Conservation (phyloP, 768 basidiomycete species). For the Phaeotremella fagi region DNA sequence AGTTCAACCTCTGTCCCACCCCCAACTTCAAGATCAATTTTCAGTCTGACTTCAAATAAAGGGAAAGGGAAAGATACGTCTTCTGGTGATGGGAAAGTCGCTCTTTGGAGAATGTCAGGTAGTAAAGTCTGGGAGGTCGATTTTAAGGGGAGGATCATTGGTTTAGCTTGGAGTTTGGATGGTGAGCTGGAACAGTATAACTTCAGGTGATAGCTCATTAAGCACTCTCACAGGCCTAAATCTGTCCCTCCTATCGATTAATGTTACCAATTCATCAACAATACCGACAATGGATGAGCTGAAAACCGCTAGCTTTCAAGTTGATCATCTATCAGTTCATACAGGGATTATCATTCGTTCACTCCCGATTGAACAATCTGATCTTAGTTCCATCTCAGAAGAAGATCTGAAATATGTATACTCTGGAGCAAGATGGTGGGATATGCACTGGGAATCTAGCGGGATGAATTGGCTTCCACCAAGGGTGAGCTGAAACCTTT, state of each 20-base stretch:
- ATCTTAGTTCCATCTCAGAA: not conserved
- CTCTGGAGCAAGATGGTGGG: conserved; percentile 9
- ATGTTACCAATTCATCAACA: not conserved
- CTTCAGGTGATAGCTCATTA: not conserved
- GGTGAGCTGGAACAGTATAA: conserved; percentile 14
- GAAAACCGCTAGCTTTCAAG: not conserved
- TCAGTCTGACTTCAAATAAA: conserved; percentile 4
- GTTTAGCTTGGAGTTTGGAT: conserved; percentile 34
- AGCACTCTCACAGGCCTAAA: conserved; percentile 14
- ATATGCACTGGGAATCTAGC: conserved; percentile 23
- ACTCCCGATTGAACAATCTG: no score
- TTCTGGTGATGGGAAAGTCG: conserved; percentile 3
- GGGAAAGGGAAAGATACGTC: conserved; percentile 3
- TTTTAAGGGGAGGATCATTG: conserved; percentile 13
- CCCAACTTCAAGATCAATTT: not conserved
- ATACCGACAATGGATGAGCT: not conserved
- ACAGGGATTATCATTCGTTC: conserved; percentile 22
- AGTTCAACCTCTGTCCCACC: not conserved
- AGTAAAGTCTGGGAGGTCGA: conserved; percentile 38
- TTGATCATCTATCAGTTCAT: conserved; percentile 39
- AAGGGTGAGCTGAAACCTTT: not conserved
- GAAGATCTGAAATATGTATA: not conserved
- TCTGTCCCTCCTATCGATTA: conserved; percentile 17
- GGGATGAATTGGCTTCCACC: conserved; percentile 1
- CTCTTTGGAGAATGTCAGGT: conserved; percentile 17